These are phyloP conservation scores for Pseudogymnoascus sp. DNA, from an alignment of 2,329 filamentous ascomycete species.

Conservation along the genomic window DNA sequence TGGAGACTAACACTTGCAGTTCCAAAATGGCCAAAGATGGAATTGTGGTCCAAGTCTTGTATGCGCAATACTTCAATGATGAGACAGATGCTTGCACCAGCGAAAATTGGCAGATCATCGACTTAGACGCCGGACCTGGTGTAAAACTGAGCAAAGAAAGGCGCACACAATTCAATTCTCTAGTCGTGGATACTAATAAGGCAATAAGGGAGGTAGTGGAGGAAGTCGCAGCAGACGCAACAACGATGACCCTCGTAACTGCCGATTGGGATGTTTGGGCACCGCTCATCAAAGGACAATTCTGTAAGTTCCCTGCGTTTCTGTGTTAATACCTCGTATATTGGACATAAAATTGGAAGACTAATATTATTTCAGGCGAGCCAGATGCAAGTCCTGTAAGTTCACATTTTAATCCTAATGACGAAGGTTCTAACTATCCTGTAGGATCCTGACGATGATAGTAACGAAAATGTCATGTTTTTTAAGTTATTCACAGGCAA, in stretches of 20 bases:
- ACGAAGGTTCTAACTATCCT: neutral
- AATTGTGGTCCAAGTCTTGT: constrained; percentile 27
- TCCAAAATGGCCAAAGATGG: constrained; percentile 27
- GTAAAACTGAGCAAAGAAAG: constrained; percentile 22
- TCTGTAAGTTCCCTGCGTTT: constrained; percentile 21
- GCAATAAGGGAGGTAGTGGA: constrained; percentile 25
- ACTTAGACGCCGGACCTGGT: constrained; percentile 11
- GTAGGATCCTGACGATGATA: constrained; percentile 22
- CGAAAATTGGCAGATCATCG: constrained; percentile 13
- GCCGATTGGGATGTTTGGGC: constrained; percentile 26
- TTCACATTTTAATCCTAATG: neutral
- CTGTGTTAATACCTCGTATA: neutral
- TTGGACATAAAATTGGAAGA: neutral
- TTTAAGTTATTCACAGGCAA: constrained; percentile 26
- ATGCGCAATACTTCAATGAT: constrained; percentile 30
- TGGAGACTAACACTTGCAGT: constrained; percentile 12
- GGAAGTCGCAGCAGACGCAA: constrained; percentile 19
- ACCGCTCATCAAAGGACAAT: constrained; percentile 27
- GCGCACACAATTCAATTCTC: constrained; percentile 27
- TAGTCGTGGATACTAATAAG: constrained; percentile 25
- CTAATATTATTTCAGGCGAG: neutral
- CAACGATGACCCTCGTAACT: constrained; percentile 21
- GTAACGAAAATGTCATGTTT: constrained; percentile 29
- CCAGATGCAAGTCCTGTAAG: constrained; percentile 2
- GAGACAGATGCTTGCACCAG: constrained; percentile 23